phyloP scores from a whole-genome alignment of 2,329 filamentous ascomycete species.

The Bipolaris sorokiniana region DNA sequence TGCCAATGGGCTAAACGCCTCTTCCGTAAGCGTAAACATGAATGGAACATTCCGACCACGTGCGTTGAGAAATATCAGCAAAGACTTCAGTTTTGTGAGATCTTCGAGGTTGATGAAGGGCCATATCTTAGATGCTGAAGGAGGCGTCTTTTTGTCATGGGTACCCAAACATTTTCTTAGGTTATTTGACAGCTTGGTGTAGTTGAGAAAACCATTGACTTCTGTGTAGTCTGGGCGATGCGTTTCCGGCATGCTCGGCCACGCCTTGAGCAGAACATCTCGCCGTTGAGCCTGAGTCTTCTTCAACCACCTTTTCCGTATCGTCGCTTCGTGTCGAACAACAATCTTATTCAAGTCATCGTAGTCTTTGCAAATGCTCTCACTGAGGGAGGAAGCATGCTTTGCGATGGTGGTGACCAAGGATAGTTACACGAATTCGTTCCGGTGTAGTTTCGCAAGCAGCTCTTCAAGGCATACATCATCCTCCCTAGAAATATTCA shows the following conservation, averaged over 20 bases:
- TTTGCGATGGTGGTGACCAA: not conserved
- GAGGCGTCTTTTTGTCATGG: not conserved
- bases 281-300: conserved; percentile 6
- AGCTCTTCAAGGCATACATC: not conserved
- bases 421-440: not conserved
- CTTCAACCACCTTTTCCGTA: conserved; percentile 6
- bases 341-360: not conserved
- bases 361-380: not conserved
- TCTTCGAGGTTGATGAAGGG: conserved; percentile 17
- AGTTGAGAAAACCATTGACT: not conserved
- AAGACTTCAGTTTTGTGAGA: conserved; percentile 5
- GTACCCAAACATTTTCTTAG: not conserved
- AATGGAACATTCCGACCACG: conserved; percentile 10
- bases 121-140: not conserved
- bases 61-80: conserved; percentile 7
- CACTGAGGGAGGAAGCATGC: not conserved
- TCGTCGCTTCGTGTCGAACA: conserved; percentile 2
- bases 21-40: conserved; percentile 3
- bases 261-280: not conserved
- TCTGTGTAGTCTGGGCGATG: not conserved
- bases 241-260: not conserved
- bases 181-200: not conserved
- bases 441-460: not conserved
- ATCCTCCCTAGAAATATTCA: not conserved
- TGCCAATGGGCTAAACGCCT: conserved; percentile 2